Evolutionary conservation across 192 early-diverging fungal species (phyloP).

Genomic region (Rhizophagus prolifer): DNA sequence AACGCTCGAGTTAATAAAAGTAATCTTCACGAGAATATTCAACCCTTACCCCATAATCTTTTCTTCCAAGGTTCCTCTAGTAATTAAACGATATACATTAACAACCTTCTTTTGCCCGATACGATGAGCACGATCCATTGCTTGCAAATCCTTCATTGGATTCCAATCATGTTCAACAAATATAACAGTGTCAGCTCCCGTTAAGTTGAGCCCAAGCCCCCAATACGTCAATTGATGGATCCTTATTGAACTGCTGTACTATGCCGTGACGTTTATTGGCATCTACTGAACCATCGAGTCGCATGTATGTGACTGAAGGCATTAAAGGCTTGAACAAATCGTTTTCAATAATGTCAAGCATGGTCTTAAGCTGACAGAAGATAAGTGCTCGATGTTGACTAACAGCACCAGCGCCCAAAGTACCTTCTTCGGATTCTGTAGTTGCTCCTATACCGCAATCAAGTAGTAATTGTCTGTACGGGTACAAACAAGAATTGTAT

Average conservation of each 20-base stretch:
- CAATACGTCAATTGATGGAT: slow-evolving; percentile 96
- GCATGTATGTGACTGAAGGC: slow-evolving; percentile 89
- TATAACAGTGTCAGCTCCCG: slow-evolving; percentile 98
- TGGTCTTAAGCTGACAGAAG: slow-evolving; percentile 94
- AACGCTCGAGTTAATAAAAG: background rate
- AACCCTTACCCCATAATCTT: slow-evolving; percentile 94
- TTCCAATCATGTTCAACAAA: slow-evolving; percentile 99
- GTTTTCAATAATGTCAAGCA: slow-evolving; percentile 96
- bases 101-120: slow-evolving; percentile 97
- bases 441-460: slow-evolving; percentile 94
- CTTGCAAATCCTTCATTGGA: slow-evolving; percentile 98
- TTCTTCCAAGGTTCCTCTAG: slow-evolving; percentile 95
- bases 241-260: slow-evolving; percentile 93
- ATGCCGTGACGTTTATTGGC: slow-evolving; percentile 81
- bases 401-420: slow-evolving; percentile 42
- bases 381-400: slow-evolving; percentile 92
- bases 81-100: slow-evolving; percentile 97
- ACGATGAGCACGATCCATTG: slow-evolving; percentile 98
- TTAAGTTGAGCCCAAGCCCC: slow-evolving; percentile 95
- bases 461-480: slow-evolving; percentile 71
- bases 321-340: slow-evolving; percentile 80
- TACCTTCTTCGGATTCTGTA: slow-evolving; percentile 49
- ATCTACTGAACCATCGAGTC: slow-evolving; percentile 92
- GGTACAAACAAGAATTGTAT: background rate
- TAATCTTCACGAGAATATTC: background rate